A percentile compares a stretch with the other conserved stretches of the same genome.
Evolutionary conservation across 2,329 filamentous ascomycete species (phyloP).

Genomic region (Dryadomyces quercus-mongolicae): DNA sequence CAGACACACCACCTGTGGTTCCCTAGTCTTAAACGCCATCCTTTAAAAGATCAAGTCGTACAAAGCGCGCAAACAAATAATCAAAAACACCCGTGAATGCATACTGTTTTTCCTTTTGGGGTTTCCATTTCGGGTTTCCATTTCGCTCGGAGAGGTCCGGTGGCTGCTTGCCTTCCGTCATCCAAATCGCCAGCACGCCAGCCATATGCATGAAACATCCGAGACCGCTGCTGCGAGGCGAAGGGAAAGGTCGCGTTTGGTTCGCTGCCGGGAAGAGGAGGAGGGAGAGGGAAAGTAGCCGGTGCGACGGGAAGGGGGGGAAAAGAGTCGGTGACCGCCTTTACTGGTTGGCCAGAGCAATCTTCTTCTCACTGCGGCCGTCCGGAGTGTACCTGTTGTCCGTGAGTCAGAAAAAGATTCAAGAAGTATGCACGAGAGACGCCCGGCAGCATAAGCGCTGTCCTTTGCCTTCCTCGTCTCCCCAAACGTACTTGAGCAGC

Average conservation of each 20-base stretch:
- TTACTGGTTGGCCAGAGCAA: constrained; percentile 17
- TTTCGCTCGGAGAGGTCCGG: too few relatives aligned
- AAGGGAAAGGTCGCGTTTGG: too few relatives aligned
- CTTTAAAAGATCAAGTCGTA: neutral
- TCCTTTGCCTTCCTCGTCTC: too few relatives aligned
- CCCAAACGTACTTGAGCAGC: constrained; percentile 68
- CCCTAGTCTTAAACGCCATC: neutral
- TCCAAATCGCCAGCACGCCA: too few relatives aligned
- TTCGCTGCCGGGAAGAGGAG: neutral
- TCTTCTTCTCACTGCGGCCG: constrained; percentile 51
- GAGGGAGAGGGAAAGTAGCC: neutral
- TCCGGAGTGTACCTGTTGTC: constrained; percentile 46
- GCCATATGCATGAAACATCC: neutral
- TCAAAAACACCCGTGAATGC: neutral
- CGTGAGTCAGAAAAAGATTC: too few relatives aligned
- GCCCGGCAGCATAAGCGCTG: neutral
- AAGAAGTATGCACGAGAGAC: neutral
- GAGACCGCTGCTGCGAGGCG: too few relatives aligned
- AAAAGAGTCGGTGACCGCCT: neutral
- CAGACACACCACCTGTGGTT: neutral
- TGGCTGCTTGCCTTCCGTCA: neutral
- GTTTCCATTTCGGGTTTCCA: too few relatives aligned
- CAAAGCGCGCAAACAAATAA: neutral
- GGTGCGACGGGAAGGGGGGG: neutral
- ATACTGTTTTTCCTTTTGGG: neutral